Evolutionary conservation across 2,329 filamentous ascomycete species (phyloP).

Genomic region (Elsinoe arachidis): DNA sequence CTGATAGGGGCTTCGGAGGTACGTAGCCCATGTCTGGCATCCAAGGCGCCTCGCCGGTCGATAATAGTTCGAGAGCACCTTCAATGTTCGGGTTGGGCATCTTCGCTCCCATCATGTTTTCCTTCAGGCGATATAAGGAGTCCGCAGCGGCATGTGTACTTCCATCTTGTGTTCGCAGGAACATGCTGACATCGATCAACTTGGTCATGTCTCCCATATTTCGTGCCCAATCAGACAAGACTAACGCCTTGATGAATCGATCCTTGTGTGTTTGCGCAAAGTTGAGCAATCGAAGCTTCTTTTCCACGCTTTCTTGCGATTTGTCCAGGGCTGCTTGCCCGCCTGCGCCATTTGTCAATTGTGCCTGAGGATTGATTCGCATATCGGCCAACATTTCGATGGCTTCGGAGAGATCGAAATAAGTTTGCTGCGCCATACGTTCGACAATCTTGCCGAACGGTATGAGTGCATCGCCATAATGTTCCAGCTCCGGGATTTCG

Average conservation of each 20-base stretch:
- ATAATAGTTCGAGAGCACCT: conserved; percentile 77
- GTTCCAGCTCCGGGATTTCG: conserved; percentile 46
- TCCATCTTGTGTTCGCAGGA: conserved; percentile 48
- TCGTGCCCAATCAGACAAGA: conserved; percentile 83
- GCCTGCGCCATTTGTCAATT: conserved; percentile 31
- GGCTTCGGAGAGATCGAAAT: conserved; percentile 64
- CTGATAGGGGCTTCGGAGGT: conserved; percentile 59
- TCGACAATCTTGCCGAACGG: conserved; percentile 66
- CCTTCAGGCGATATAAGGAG: conserved; percentile 51
- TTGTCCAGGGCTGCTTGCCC: conserved; percentile 42
- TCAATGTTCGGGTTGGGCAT: conserved; percentile 84
- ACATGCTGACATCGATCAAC: conserved; percentile 76
- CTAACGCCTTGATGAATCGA: conserved; percentile 86
- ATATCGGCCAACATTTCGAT: conserved; percentile 62
- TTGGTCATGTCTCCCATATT: conserved; percentile 71
- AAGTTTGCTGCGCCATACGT: conserved; percentile 73
- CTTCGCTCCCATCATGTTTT: conserved; percentile 61
- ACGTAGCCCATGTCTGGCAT: conserved; percentile 79
- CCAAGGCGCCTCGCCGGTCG: conserved; percentile 66
- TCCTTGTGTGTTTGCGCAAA: conserved; percentile 73
- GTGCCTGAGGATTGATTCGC: conserved; percentile 43
- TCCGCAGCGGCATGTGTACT: conserved; percentile 20
- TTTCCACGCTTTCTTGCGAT: conserved; percentile 58
- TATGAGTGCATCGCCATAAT: conserved; percentile 66
- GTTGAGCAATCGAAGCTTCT: conserved; percentile 66